Evolutionary conservation across 495 filamentous ascomycete species (phyloP), one percentile per base, ranked within the genome.

Genomic region (Pyronema domesticum): DNA sequence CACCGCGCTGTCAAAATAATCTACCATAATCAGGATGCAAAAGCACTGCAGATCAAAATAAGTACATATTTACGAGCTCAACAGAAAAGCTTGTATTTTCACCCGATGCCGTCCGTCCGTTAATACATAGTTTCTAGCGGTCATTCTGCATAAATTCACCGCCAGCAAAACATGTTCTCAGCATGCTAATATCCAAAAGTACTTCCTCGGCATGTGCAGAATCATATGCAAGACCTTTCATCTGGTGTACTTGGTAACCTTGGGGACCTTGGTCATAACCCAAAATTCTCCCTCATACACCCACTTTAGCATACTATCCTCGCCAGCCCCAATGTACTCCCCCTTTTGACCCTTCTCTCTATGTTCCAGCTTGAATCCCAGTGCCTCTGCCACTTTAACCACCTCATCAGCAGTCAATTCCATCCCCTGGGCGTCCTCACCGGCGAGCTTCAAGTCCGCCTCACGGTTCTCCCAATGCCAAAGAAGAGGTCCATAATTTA

Each of bases 401-500:
- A 69, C 58, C 36, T 69, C 68, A 9, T 70, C 68, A 11, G 69
- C 56, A 6, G 61, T 60, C 33, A 69, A 54, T 57, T 69, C 66
- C 23, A 68, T 60, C 39, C 15, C 61, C 57, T 43, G 60, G 43
- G 49, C 33, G 47, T 54, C 34, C 50, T 54, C 55, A 18, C 37
- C 50, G 9, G 48, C 14, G 40, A 9, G 60, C 51, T 54, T 49
- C 60, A 23, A 50, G 46, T n/a, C 64, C 58, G 19, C 57, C 43
- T 47, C 49, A n/a, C 46, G 19, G 14, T 46, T 55, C 23, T 66
- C 63, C n/a, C 58, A 66, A 45, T 66, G 63, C 63, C 63, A 70
- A 15, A 71, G 42, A 37, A 75, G 54, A 23, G 72, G 72, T 0
- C 72, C 72, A 0, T 71, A 65, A 46, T 75, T 75, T 39, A 75